Conservation (phyloP, 1,284 basidiomycete species). For the Ustilago curta region DNA sequence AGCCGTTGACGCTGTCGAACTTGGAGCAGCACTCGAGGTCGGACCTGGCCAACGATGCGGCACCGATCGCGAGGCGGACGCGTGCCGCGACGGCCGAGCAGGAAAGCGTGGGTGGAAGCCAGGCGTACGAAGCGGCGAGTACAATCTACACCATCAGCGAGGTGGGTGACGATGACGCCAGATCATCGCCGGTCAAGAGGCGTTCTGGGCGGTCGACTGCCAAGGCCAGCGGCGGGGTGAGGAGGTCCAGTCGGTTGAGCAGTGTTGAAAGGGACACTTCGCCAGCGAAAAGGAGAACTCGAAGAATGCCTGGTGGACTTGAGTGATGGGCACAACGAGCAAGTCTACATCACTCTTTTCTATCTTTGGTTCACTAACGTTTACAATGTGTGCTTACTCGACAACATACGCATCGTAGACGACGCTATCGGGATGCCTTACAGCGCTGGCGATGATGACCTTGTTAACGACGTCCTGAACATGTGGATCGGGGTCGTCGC, state of each 20-base stretch:
- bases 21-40: conserved; percentile 30
- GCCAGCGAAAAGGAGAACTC: conserved; percentile 25
- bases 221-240: conserved; percentile 8
- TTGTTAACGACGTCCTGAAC: conserved; percentile 43
- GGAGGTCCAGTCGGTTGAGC: conserved; percentile 37
- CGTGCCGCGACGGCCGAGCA: conserved; percentile 46
- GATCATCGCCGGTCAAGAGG: conserved; percentile 12
- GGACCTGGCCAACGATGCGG: conserved; percentile 10
- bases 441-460: conserved; percentile 33
- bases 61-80: conserved; percentile 42
- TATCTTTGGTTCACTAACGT: neutral
- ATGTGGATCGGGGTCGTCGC: conserved; percentile 31
- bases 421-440: conserved; percentile 25
- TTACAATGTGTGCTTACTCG: conserved; percentile 8
- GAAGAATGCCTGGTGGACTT: conserved; percentile 42
- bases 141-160: conserved; percentile 53
- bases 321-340: conserved; percentile 9
- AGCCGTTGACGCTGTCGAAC: conserved; percentile 47
- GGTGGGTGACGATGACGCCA: conserved; percentile 22
- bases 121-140: conserved; percentile 23
- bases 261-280: conserved; percentile 39
- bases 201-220: neutral
- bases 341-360: too few species aligned
- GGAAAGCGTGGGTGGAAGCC: conserved; percentile 28
- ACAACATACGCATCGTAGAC: conserved; percentile 44